Evolutionary conservation across 805 yeast species (phyloP), one percentile per base, ranked within the genome.

Genomic region (Wickerhamia fluorescens): DNA sequence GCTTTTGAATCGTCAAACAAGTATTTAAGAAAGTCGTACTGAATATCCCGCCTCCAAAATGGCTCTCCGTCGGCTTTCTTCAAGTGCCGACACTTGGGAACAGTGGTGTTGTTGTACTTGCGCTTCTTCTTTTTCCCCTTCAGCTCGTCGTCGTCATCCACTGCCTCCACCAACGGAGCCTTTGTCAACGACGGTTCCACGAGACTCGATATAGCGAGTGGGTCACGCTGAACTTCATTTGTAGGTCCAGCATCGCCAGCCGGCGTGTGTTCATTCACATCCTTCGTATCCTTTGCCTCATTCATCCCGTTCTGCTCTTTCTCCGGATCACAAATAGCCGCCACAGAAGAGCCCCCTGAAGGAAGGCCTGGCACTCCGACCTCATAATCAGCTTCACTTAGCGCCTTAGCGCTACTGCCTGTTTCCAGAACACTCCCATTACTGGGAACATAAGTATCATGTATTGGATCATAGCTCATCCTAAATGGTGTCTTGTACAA

Each of bases 11-110:
- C 80, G 43, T 69, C 65, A 45, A 89, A 81, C 7, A 89, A 55
- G 16, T 63, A 61, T 27, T 66, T 59, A 31, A 89, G 58, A 41
- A 88, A 84, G 40, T 80, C 87, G 53, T 77, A 82, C 53, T 87
- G 96, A 33, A 89, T 79, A 45, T 89, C 97, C 31, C 61, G 69
- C 27, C 97, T 67, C 81, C 92, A 83, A 34, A 88, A 75, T 13
- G 95, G 94, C 45, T 83, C 94, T 5, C 97, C 96, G 47, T 89
- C 97, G 12, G 75, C 68, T 49, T 88, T 89, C 55, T 89, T 89
- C 42, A 89, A 53, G 52, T 79, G 87, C 25, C 83, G 61, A 16
- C 64, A 56, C 25, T 43, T 50, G 16, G 52, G 45, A 23, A 44
- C 42, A 9, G 49, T 31, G 4, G 29, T 14, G 27, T 30, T 34